phyloP scores from a whole-genome alignment of 208 protist species.

The Strigomonas culicis region DNA sequence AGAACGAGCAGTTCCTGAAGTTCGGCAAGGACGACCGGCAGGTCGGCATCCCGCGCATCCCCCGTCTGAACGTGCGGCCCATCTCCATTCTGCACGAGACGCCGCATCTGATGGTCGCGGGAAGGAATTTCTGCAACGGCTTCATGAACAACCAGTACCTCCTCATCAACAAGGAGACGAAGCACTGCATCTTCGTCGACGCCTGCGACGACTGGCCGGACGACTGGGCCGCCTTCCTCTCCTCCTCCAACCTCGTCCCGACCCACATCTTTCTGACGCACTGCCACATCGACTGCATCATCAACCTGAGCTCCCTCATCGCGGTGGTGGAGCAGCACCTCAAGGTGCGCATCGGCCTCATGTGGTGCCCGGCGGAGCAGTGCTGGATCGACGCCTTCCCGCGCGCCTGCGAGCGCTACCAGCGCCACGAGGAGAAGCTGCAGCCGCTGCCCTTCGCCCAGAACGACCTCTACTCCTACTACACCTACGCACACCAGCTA shows the following conservation, averaged over 20 bases:
- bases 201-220: conserved; percentile 89
- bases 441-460: conserved; percentile 58
- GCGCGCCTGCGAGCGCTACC: conserved; percentile 74
- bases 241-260: conserved; percentile 44
- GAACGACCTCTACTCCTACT: conserved; percentile 58
- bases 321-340: conserved; percentile 54
- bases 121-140: conserved; percentile 76
- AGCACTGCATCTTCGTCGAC: conserved; percentile 80
- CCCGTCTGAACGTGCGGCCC: conserved; percentile 50
- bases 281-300: conserved; percentile 86
- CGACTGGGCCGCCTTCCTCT: conserved; percentile 85
- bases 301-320: conserved; percentile 77
- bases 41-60: conserved; percentile 65
- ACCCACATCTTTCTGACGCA: conserved; percentile 87
- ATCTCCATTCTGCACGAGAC: conserved; percentile 86
- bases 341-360: conserved; percentile 41
- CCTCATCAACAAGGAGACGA: conserved; percentile 60
- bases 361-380: conserved; percentile 78
- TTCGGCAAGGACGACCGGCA: conserved; percentile 42
- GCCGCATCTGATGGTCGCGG: conserved; percentile 64
- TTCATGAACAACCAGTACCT: conserved; percentile 88
- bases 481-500: conserved; percentile 46
- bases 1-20: conserved; percentile 65
- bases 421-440: conserved; percentile 59
- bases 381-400: conserved; percentile 79